Evolutionary conservation across 352 stramenopile species (phyloP).

Genomic region (Globisporangium orthogonon): DNA sequence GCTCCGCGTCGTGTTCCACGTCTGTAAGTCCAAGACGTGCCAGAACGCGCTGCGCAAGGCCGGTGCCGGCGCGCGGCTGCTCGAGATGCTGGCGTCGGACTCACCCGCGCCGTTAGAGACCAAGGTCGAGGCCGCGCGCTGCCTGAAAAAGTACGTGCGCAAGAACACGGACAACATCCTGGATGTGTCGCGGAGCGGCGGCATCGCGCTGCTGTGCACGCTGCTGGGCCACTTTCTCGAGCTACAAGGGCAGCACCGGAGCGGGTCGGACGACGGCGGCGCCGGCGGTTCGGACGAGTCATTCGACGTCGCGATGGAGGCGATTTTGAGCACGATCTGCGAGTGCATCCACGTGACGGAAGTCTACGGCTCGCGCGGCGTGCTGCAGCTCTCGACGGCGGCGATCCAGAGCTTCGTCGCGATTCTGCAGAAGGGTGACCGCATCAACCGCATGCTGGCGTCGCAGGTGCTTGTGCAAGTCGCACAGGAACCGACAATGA

Average conservation of each 20-base stretch:
- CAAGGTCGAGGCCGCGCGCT: constrained; percentile 62
- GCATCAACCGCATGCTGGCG: constrained; percentile 58
- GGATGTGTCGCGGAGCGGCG: constrained; percentile 50
- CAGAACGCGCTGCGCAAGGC: constrained; percentile 65
- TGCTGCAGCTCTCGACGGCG: constrained; percentile 43
- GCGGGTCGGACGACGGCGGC: constrained; percentile 10
- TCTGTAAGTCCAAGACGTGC: constrained; percentile 54
- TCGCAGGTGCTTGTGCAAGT: constrained; percentile 67
- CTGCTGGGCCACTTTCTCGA: constrained; percentile 55
- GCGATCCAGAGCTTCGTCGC: constrained; percentile 60
- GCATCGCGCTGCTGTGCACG: constrained; percentile 42
- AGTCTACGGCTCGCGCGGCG: constrained; percentile 21
- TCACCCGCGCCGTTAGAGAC: constrained; percentile 43
- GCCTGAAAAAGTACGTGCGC: constrained; percentile 62
- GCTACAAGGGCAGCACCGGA: constrained; percentile 19
- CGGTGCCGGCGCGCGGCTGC: constrained; percentile 37
- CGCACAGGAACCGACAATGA: constrained; percentile 52
- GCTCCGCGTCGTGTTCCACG: constrained; percentile 66
- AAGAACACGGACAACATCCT: constrained; percentile 73
- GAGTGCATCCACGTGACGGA: constrained; percentile 66
- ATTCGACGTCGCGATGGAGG: constrained; percentile 60
- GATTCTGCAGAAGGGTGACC: constrained; percentile 51
- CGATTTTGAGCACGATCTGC: constrained; percentile 68
- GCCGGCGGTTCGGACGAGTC: constrained; percentile 35
- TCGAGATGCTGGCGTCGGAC: constrained; percentile 50